Percentiles rank a stretch among this genome's conserved stretches.
Evolutionary conservation across 2,329 filamentous ascomycete species (phyloP).

Genomic region (Fusarium chuoi): DNA sequence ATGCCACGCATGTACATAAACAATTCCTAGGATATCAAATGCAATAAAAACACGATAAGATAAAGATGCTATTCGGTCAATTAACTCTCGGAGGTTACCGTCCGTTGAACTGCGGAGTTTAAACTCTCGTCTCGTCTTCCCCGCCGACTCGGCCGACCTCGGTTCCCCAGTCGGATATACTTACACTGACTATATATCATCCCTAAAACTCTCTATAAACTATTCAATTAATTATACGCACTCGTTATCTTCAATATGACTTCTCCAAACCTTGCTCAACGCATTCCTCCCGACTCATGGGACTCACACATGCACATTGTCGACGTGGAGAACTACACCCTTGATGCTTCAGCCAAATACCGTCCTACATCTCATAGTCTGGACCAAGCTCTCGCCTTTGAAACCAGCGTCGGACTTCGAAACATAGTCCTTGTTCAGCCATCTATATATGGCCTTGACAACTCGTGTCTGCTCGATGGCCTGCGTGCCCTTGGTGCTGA

Average conservation of each 20-base stretch:
- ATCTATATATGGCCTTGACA: slow-evolving; percentile 70
- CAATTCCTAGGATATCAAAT: not conserved
- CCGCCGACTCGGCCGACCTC: slow-evolving; percentile 30
- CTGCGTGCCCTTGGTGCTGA: slow-evolving; percentile 59
- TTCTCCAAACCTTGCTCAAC: slow-evolving; percentile 7
- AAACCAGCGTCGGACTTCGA: slow-evolving; percentile 59
- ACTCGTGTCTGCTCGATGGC: slow-evolving; percentile 66
- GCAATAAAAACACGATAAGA: not conserved
- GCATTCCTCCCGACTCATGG: slow-evolving; percentile 62
- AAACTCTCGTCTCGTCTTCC: not conserved
- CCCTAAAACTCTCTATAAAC: not conserved
- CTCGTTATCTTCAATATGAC: slow-evolving; percentile 17
- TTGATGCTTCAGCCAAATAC: slow-evolving; percentile 62
- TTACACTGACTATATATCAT: not conserved
- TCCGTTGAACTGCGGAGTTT: slow-evolving; percentile 3
- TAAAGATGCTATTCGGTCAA: not conserved
- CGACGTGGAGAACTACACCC: slow-evolving; percentile 61
- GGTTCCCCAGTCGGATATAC: not conserved
- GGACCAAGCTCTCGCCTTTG: slow-evolving; percentile 61
- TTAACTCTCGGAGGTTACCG: not conserved
- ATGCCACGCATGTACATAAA: not conserved
- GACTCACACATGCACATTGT: slow-evolving; percentile 73
- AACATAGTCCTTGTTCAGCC: slow-evolving; percentile 71
- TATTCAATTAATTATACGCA: not conserved
- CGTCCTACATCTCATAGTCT: slow-evolving; percentile 60